phyloP scores from a whole-genome alignment of 768 basidiomycete genomes.

The Lactarius quietus region DNA sequence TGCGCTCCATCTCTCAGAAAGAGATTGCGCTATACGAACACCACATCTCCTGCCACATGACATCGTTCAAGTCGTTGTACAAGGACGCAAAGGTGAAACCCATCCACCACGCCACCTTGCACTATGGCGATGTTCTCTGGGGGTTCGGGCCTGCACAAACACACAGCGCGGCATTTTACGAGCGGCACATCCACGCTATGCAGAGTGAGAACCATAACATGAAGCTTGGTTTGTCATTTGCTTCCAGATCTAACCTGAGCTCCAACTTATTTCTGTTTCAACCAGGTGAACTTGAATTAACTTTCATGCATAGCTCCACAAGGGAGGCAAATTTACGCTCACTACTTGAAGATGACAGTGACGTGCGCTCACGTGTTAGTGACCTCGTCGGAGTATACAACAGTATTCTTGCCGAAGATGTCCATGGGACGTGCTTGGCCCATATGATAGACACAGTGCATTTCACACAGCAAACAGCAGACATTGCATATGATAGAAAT shows the following conservation, averaged over 20 bases:
- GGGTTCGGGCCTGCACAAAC: slow-evolving; percentile 34
- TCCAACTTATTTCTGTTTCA: not conserved
- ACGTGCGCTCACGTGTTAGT: not conserved
- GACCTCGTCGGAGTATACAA: slow-evolving; percentile 2
- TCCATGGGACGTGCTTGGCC: not conserved
- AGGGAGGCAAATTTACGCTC: slow-evolving; percentile 10
- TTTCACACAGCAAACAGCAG: not conserved
- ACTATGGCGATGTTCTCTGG: slow-evolving; percentile 31
- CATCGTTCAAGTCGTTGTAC: slow-evolving; percentile 26
- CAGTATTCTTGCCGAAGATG: not conserved
- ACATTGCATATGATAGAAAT: not conserved
- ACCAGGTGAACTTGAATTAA: slow-evolving; percentile 22
- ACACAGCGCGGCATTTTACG: slow-evolving; percentile 14
- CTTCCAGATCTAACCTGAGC: not conserved
- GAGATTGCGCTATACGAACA: slow-evolving; percentile 7
- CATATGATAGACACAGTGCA: too few relatives aligned
- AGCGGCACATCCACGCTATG: too few relatives aligned
- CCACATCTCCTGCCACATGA: slow-evolving; percentile 28
- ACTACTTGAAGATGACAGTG: not conserved
- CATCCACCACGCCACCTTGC: slow-evolving; percentile 34
- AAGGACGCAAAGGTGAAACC: slow-evolving; percentile 30
- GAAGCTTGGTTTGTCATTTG: slow-evolving; percentile 25
- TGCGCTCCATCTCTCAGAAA: slow-evolving; percentile 19
- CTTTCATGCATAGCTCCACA: slow-evolving; percentile 10
- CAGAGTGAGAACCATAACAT: too few relatives aligned